Base-by-base conservation (phyloP, 306 rosid genomes). In the Vachellia collinsii region DNA sequence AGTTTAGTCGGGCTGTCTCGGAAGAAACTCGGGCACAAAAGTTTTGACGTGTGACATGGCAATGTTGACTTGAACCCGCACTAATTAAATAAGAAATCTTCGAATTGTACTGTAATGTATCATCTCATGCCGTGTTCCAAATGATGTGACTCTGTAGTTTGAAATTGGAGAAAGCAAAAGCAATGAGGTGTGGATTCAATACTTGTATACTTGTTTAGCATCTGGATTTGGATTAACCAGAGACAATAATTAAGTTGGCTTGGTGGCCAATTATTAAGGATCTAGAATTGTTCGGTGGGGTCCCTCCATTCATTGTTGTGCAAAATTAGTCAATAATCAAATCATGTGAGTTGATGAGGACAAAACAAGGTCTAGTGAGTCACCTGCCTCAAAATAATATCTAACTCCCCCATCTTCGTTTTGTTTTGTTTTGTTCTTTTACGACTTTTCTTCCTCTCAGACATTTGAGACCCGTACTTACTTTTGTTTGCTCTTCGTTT, bases 231-330 rank as follows among this genome's bases (percentile, higher is more conserved):
- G 29, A 44, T 79, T 17, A 58, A 20, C 39, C 25, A 70, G 71
- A 4, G 48, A 70, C 9, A 41, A 58, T 42, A n/a, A n/a, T n/a
- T n/a, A 17, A 39, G 46, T 29, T 44, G 46, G 46, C n/a, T 48
- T 77, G 16, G 65, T 65, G 61, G 34, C 64, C 67, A 74, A 74
- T 74, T 74, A 67, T 66, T 65, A 65, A 12, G 38, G 38, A 34
- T 65, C 38, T 65, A 50, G 61, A 64, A 77, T 77, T 77, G 56
- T 34, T 36, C 36, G 9, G 23, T 34, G 11, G 39, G 80, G 61
- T 25, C 42, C 47, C 80, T 3, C 62, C 72, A 44, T 29, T 46
- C 39, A 19, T 63, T 19, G 37, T 77, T 36, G 63, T 8, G 72
- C 48, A 36, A n/a, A 29, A 74, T 37, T 41, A 22, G 68, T 56